These are phyloP conservation scores for Artemisia annua DNA, from an alignment of 129 eudicot genomes.

Conservation along the genomic window DNA sequence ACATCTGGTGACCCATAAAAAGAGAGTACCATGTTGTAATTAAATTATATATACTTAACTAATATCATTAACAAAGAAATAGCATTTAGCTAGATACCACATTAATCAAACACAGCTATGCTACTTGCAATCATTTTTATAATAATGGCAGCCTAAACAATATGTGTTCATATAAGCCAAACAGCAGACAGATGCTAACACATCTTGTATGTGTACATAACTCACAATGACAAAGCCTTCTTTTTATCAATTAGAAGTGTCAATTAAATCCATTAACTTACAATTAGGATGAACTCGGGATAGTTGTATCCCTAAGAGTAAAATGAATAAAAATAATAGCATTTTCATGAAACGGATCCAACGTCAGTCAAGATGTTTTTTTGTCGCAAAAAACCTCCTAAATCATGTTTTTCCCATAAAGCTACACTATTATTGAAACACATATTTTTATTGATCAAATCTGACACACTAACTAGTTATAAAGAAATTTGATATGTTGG, in stretches of 20 bases:
- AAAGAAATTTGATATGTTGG: neutral
- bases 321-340: neutral
- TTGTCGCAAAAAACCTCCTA: neutral
- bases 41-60: neutral
- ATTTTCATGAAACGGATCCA: neutral
- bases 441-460: neutral
- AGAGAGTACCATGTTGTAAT: too few relatives aligned
- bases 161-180: neutral
- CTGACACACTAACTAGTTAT: neutral
- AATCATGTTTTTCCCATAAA: neutral
- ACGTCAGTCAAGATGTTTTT: neutral
- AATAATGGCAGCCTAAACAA: neutral
- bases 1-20: too few relatives aligned
- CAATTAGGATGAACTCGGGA: neutral
- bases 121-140: conserved; percentile 2
- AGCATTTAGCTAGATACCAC: conserved; percentile 1
- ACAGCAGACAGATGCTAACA: neutral
- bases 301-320: neutral
- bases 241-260: neutral
- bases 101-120: conserved; percentile 7
- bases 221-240: neutral
- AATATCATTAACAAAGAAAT: neutral
- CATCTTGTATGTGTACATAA: neutral
- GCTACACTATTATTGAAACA: neutral
- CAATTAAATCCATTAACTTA: conserved; percentile 4